Base-by-base conservation (phyloP, 805 yeast species). In the Myxozyma vanderwaltii region DNA sequence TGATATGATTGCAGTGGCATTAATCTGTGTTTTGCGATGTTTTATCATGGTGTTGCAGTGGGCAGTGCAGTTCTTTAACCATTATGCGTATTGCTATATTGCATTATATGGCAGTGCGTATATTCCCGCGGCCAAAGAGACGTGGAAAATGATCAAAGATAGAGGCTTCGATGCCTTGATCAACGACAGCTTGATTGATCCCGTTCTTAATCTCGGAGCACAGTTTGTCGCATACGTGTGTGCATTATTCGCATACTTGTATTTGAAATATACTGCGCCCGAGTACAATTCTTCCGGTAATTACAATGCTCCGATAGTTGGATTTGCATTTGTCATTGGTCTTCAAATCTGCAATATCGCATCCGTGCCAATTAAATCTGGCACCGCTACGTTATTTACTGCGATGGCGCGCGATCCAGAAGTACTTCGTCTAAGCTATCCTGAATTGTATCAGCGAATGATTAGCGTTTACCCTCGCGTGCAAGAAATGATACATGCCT, bases 331-430 rank as follows among this genome's bases (percentile, higher is more conserved):
- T 68, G 75, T 89, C 33, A 82, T 91, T 54, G 81, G 94, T 0
- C 79, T 86, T 43, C 96, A 91, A 75, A 82, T 91, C 61, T 81
- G 89, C 51, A 83, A 86, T 62, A 77, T 89, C 58, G 79, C 92
- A 13, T 82, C 85, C 63, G 86, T 86, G 43, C 86, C 90, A 0
- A 83, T 91, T 49, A 86, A 85, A 63, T 85, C 91, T 8, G 97
- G 97, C 12, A 83, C 85, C 10, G 83, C 91, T 23, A 88, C 96
- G 0, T 86, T 91, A 70, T 86, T 90, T 72, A 86, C 91, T 47
- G 91, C 94, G 0, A 77, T 89, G 68, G 89, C 91, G 13, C 82
- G 84, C 67, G 91, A 89, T 67, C 97, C 97, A 0, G 95, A 89
- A 67, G 83, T 88, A 6, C 86, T 88, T 77, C 84, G 82, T 69